A percentile compares a stretch with the other conserved stretches of the same genome.
Evolutionary conservation across 1,139 yeast genomes (phyloP).

Genomic region (Geotrichum siamense): DNA sequence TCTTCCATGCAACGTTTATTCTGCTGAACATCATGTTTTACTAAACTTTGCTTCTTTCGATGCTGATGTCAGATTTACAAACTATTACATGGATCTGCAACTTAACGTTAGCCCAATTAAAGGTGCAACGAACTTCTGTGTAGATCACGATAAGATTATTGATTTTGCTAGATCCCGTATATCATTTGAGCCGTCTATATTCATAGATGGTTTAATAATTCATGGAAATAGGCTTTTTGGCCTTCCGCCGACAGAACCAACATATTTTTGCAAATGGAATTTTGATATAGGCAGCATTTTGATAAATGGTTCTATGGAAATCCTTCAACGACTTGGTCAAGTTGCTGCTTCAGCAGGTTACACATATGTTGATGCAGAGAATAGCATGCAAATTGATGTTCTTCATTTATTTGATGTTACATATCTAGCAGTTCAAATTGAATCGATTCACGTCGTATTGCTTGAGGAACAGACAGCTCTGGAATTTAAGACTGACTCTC

Average conservation of each 20-base stretch:
- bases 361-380: constrained; percentile 68
- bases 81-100: constrained; percentile 72
- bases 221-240: constrained; percentile 94
- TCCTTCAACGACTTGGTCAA: constrained; percentile 43
- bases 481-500: constrained; percentile 29
- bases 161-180: constrained; percentile 23
- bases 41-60: constrained; percentile 60
- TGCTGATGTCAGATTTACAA: constrained; percentile 77
- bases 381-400: constrained; percentile 52
- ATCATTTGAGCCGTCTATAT: constrained; percentile 39
- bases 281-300: constrained; percentile 55
- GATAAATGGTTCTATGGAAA: constrained; percentile 47
- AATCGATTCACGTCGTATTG: constrained; percentile 27
- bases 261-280: constrained; percentile 88
- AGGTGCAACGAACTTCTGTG: constrained; percentile 25
- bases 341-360: constrained; percentile 47
- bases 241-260: constrained; percentile 77
- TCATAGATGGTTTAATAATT: constrained; percentile 56
- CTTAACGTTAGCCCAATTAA: constrained; percentile 35
- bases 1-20: constrained; percentile 67
- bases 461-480: constrained; percentile 31
- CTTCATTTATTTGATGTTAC: constrained; percentile 64
- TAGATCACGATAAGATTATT: constrained; percentile 23
- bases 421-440: constrained; percentile 39
- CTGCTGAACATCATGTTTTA: constrained; percentile 54